Conservation (phyloP, 768 basidiomycete species). For the Calvatia gigantea region DNA sequence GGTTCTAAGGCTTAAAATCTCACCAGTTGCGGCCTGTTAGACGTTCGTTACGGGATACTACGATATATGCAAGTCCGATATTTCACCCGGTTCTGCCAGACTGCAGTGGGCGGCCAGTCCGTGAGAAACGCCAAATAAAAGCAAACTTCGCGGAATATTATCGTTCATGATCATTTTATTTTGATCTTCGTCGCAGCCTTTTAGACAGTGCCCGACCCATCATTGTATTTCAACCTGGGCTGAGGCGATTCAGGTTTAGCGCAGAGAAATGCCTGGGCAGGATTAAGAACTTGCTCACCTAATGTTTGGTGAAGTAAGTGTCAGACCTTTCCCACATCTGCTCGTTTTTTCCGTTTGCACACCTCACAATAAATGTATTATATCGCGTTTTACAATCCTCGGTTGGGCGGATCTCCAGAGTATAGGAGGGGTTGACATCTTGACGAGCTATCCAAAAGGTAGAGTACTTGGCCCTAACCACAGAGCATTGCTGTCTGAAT, state of each 20-base stretch:
- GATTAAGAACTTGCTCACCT: constrained; percentile 60
- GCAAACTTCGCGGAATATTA: not conserved
- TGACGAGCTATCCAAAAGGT: not conserved
- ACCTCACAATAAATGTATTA: not conserved
- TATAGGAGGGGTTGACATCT: no score
- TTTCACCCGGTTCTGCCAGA: no score
- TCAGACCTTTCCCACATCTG: constrained; percentile 64
- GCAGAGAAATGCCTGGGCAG: constrained; percentile 52
- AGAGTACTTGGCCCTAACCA: no score
- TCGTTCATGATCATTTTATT: not conserved
- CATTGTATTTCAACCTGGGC: constrained; percentile 31
- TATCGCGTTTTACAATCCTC: no score
- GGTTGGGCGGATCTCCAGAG: no score
- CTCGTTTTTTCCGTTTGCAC: not conserved
- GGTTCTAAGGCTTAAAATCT: no score
- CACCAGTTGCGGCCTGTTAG: no score
- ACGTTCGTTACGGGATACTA: no score
- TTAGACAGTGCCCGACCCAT: constrained; percentile 72
- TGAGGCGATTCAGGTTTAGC: constrained; percentile 71
- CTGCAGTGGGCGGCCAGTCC: no score
- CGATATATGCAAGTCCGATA: no score
- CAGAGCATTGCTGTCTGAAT: no score
- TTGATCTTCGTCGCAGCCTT: constrained; percentile 46
- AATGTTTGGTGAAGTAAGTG: constrained; percentile 50
- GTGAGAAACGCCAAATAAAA: not conserved